Percentiles rank a stretch among this genome's conserved stretches.
Evolutionary conservation across 805 yeast species (phyloP).

Genomic region (Myxozyma neotropica): DNA sequence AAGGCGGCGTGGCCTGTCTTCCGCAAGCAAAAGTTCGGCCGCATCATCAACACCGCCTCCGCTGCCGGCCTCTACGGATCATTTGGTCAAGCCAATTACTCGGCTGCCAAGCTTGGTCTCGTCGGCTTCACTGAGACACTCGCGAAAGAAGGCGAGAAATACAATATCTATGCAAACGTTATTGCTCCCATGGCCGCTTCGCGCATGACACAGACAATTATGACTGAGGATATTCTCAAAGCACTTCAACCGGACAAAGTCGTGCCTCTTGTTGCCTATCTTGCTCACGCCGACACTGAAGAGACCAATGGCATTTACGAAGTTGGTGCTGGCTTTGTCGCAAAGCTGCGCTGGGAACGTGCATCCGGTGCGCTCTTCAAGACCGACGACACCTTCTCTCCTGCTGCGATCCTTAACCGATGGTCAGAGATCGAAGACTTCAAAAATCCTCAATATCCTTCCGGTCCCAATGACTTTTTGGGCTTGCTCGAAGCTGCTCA

Average conservation of each 20-base stretch:
- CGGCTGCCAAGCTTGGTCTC: constrained; percentile 88
- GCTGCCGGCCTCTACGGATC: constrained; percentile 97
- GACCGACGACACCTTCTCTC: constrained; percentile 75
- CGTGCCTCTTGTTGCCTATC: constrained; percentile 85
- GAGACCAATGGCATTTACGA: constrained; percentile 81
- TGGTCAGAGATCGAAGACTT: constrained; percentile 68
- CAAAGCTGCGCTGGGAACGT: constrained; percentile 94
- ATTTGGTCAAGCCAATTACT: constrained; percentile 94
- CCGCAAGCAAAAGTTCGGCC: constrained; percentile 81
- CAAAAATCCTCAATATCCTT: constrained; percentile 68
- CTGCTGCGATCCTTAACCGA: constrained; percentile 75
- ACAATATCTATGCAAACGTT: constrained; percentile 80
- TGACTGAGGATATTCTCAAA: constrained; percentile 83
- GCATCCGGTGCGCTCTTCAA: constrained; percentile 82
- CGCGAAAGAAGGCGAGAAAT: constrained; percentile 88
- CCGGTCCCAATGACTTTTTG: constrained; percentile 69
- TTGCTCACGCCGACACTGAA: constrained; percentile 65
- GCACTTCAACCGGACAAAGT: constrained; percentile 82
- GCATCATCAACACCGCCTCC: constrained; percentile 90
- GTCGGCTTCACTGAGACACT: constrained; percentile 92
- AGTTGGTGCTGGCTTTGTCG: constrained; percentile 91
- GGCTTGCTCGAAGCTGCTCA: constrained; percentile 57
- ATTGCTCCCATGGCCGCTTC: constrained; percentile 96
- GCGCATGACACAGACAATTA: constrained; percentile 89
- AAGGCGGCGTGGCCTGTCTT: constrained; percentile 92